Evolutionary conservation across 2,329 filamentous ascomycete genomes (phyloP).

Genomic region (Phaeosphaeriaceae sp.): DNA sequence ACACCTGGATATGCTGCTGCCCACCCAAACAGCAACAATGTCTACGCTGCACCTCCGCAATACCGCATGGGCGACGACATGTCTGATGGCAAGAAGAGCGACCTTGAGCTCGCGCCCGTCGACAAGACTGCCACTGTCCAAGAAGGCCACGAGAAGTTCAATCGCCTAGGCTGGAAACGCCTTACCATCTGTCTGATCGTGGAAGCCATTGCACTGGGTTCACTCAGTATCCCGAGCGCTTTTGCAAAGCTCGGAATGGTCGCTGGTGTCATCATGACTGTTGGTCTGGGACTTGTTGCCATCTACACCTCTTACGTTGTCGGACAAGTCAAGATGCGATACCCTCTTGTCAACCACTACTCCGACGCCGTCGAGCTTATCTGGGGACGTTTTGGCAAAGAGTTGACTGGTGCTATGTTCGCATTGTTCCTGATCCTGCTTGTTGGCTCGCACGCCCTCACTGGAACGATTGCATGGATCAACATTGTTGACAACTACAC

Average conservation of each 20-base stretch:
- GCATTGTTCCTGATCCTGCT: conserved; percentile 59
- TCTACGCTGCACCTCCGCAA: conserved; percentile 22
- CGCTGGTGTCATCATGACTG: conserved; percentile 52
- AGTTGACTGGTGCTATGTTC: conserved; percentile 66
- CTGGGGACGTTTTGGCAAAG: conserved; percentile 58
- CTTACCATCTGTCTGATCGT: conserved; percentile 59
- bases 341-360: conserved; percentile 70
- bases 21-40: background rate
- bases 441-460: conserved; percentile 74
- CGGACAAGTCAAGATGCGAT: conserved; percentile 64
- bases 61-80: conserved; percentile 30
- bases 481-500: conserved; percentile 66
- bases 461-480: conserved; percentile 72
- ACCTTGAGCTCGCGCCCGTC: conserved; percentile 40
- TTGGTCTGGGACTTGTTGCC: conserved; percentile 63
- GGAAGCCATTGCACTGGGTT: conserved; percentile 59
- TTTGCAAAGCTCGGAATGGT: conserved; percentile 57
- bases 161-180: conserved; percentile 58
- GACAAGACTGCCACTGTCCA: conserved; percentile 41
- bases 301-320: conserved; percentile 69
- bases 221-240: conserved; percentile 54
- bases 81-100: conserved; percentile 42
- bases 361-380: conserved; percentile 72
- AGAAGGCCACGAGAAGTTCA: conserved; percentile 49
- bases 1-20: background rate